Evolutionary conservation across 1,139 yeast species (phyloP).

Genomic region (Lodderomyces orthopsilosis): DNA sequence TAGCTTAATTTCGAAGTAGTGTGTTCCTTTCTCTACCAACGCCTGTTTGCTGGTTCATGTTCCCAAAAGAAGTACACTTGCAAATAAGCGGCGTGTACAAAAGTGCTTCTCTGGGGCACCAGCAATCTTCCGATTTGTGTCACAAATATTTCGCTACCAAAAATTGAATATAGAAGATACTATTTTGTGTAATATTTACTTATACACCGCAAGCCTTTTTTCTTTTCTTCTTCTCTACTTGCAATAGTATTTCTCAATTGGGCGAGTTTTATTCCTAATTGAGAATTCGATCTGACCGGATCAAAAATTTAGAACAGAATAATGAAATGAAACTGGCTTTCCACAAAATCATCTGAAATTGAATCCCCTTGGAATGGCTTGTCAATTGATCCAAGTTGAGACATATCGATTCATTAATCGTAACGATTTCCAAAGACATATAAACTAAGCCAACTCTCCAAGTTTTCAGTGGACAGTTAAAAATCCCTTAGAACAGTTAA

Average conservation of each 20-base stretch:
- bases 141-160: no score
- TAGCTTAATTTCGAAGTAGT: no score
- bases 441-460: not conserved
- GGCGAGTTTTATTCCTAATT: not conserved
- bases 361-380: not conserved
- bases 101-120: not conserved
- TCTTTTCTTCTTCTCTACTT: not conserved
- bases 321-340: not conserved
- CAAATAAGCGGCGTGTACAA: not conserved
- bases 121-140: not conserved
- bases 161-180: no score
- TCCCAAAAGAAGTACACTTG: not conserved
- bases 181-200: not conserved
- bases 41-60: not conserved
- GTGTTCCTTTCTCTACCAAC: not conserved
- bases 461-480: no score
- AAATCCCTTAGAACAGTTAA: no score
- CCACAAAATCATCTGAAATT: not conserved
- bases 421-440: not conserved
- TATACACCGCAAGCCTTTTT: not conserved
- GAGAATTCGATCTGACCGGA: not conserved
- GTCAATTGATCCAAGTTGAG: conserved; percentile 1
- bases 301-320: not conserved
- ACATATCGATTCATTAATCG: not conserved
- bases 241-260: not conserved